These are phyloP conservation scores for Inga leiocalycina DNA, from an alignment of 306 rosid species.

Conservation along the genomic window DNA sequence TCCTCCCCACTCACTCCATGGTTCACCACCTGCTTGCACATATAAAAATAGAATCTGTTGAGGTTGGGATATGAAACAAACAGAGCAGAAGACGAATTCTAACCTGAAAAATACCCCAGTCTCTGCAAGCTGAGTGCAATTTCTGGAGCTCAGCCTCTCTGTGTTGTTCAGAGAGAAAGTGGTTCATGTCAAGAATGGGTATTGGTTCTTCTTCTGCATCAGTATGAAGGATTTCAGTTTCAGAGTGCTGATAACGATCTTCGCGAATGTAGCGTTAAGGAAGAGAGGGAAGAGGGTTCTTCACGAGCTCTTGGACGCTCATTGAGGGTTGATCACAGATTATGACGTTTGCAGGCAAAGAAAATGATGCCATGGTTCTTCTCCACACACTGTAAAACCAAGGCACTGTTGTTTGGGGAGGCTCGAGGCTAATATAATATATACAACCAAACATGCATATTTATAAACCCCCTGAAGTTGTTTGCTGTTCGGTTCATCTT, in stretches of 20 bases:
- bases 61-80: background rate
- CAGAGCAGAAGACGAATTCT: background rate
- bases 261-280: conserved; percentile 42
- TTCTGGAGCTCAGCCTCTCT: conserved; percentile 44
- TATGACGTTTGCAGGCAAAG: background rate
- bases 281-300: conserved; percentile 26
- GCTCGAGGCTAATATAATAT: background rate
- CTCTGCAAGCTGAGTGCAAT: conserved; percentile 56
- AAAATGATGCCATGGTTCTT: conserved; percentile 16
- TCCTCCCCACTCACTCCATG: conserved; percentile 54
- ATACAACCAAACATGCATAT: background rate
- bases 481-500: no score
- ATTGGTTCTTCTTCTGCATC: conserved; percentile 19
- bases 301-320: conserved; percentile 31
- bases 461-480: no score
- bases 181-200: conserved; percentile 51
- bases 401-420: background rate
- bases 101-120: conserved; percentile 81
- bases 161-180: conserved; percentile 30
- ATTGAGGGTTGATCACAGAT: background rate
- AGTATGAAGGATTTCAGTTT: background rate
- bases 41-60: background rate
- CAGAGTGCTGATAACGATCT: conserved; percentile 26
- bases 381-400: background rate
- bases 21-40: conserved; percentile 54